Percentiles rank a stretch among this genome's conserved stretches.
phyloP scores from a whole-genome alignment of 148 eudicot species.

The Rhododendron mucronatum region DNA sequence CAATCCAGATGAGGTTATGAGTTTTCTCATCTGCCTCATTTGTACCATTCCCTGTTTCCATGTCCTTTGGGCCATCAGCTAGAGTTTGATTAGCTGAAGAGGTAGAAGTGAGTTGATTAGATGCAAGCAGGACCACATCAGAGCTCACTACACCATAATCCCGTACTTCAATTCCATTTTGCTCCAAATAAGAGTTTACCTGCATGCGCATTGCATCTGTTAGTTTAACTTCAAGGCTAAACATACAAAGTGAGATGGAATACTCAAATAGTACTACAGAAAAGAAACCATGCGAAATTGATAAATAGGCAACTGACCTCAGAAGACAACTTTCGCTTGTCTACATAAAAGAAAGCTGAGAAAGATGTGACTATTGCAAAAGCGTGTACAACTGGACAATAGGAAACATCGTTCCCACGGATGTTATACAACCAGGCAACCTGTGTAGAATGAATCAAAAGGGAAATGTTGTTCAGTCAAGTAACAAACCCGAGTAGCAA shows the following conservation, averaged over 20 bases:
- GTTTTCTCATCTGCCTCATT: conserved; percentile 28
- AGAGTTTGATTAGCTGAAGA: conserved; percentile 22
- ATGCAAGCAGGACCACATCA: conserved; percentile 69
- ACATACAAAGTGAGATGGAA: neutral
- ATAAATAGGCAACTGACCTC: conserved; percentile 51
- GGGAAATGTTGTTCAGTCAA: neutral
- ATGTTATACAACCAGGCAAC: conserved; percentile 94
- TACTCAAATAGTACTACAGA: neutral
- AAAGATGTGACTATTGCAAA: conserved; percentile 69
- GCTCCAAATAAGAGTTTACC: conserved; percentile 59
- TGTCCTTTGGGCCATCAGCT: conserved; percentile 18
- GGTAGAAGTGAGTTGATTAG: conserved; percentile 53
- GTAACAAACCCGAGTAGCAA: neutral
- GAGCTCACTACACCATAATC: conserved; percentile 66
- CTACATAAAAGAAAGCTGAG: conserved; percentile 83
- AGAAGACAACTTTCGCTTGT: conserved; percentile 68
- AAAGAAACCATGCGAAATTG: neutral
- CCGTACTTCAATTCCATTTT: conserved; percentile 71
- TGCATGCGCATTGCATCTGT: conserved; percentile 19
- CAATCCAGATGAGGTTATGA: conserved; percentile 64
- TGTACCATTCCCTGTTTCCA: conserved; percentile 24
- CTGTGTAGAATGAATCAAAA: conserved; percentile 33
- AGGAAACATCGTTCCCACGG: conserved; percentile 88
- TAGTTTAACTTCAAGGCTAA: neutral
- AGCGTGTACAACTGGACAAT: conserved; percentile 90